Conservation (phyloP, 805 yeast genomes). For the Candida nemodendra region DNA sequence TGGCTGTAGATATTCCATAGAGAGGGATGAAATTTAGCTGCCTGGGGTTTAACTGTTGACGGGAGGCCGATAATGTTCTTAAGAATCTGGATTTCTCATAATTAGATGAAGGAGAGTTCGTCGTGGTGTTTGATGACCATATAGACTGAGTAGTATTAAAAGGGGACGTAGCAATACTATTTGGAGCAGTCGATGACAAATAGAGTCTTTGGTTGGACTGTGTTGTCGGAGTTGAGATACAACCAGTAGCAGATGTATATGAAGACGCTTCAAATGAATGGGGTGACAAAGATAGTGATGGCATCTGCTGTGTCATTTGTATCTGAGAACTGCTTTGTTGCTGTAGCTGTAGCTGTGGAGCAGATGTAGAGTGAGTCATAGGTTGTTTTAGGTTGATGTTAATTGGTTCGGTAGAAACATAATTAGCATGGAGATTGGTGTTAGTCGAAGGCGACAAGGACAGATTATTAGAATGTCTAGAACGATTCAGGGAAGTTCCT, state of each 20-base stretch:
- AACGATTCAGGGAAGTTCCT: constrained; percentile 7
- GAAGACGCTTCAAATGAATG: constrained; percentile 10
- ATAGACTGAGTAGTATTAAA: constrained; percentile 23
- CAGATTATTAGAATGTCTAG: constrained; percentile 7
- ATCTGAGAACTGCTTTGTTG: not conserved
- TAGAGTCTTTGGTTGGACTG: constrained; percentile 8
- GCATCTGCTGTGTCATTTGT: constrained; percentile 2
- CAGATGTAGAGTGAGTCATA: constrained; percentile 7
- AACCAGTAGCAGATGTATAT: constrained; percentile 5
- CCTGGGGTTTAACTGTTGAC: constrained; percentile 10
- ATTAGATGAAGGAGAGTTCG: constrained; percentile 13
- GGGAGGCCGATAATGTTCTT: constrained; percentile 13
- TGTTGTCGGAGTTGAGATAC: constrained; percentile 6
- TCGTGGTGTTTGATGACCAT: constrained; percentile 18
- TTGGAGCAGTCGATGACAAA: constrained; percentile 15
- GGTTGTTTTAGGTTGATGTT: constrained; percentile 6
- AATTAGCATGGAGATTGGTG: constrained; percentile 3
- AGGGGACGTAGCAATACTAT: constrained; percentile 24
- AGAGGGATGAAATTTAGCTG: constrained; percentile 5
- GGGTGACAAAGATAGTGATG: constrained; percentile 4
- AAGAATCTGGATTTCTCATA: constrained; percentile 13
- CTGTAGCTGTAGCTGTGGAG: constrained; percentile 3
- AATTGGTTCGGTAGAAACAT: constrained; percentile 15
- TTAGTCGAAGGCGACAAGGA: constrained; percentile 9
- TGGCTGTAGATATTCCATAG: not conserved